Percentiles rank a stretch among this genome's conserved stretches.
Conservation (phyloP, 1,284 basidiomycete genomes). For the Phlebopus sp. region DNA sequence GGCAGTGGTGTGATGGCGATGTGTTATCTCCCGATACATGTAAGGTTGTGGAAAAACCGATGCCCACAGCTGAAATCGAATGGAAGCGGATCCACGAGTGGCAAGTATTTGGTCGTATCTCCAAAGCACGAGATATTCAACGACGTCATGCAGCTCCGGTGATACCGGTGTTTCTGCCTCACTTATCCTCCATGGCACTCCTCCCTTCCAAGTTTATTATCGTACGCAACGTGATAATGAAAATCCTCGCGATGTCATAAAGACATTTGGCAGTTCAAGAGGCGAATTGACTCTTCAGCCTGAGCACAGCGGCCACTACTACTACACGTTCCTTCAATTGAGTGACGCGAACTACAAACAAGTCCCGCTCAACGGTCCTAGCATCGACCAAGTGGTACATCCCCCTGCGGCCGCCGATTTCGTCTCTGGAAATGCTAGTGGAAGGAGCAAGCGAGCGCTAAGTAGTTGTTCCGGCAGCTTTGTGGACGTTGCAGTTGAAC, state of each 20-base stretch:
- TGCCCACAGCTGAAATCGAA: conserved; percentile 79
- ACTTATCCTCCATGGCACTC: conserved; percentile 83
- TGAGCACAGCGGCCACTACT: conserved; percentile 85
- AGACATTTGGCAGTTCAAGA: conserved; percentile 68
- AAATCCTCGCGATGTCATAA: conserved; percentile 51
- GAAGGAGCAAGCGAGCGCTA: conserved; percentile 50
- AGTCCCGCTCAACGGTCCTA: conserved; percentile 66
- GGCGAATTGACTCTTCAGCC: conserved; percentile 88
- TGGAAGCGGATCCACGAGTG: conserved; percentile 93
- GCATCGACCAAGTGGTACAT: conserved; percentile 85
- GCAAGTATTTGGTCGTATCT: conserved; percentile 38
- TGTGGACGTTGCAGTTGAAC: conserved; percentile 74
- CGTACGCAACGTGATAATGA: conserved; percentile 71
- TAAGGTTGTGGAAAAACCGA: conserved; percentile 69
- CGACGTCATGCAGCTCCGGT: conserved; percentile 65
- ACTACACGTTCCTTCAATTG: conserved; percentile 78
- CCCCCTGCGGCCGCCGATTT: conserved; percentile 82
- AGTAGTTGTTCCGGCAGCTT: conserved; percentile 74
- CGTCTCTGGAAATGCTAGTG: conserved; percentile 39
- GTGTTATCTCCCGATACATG: conserved; percentile 81
- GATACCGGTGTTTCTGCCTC: conserved; percentile 90
- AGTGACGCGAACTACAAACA: conserved; percentile 85
- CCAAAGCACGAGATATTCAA: conserved; percentile 6
- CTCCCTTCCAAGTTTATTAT: conserved; percentile 87
- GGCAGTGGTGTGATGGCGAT: conserved; percentile 70